Evolutionary conservation across 1,139 yeast genomes (phyloP), one percentile per base, ranked within the genome.

Genomic region (Taphrina pruni): DNA sequence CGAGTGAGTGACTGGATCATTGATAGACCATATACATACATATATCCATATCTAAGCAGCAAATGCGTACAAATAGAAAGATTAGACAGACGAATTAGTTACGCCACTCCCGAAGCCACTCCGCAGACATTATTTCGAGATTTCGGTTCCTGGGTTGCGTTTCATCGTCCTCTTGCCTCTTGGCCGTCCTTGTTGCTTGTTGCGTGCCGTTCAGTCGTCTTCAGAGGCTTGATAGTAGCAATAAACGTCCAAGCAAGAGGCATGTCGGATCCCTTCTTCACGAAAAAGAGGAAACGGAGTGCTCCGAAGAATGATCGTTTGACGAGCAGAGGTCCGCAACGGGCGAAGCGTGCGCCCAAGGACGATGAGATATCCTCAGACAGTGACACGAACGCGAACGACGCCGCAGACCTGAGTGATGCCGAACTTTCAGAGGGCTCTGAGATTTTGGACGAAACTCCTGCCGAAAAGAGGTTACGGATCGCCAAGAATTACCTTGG

Each of bases 391-490:
- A 38, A 65, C 35, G 71, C 52, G 46, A 66, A 71, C 21, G 75
- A 72, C 38, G 74, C 71, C 43, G 76, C 72, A 54, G 71, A 76
- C 48, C 78, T 76, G 52, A 71, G 70, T 20, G 76, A 73, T 20
- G 75, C 72, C 4, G 75, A 70, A 8, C 32, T 35, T 41, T 64
- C 52, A 14, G 86, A 88, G 7, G 93, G 87, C 65, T 92, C 87
- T 74, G 94, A 88, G 74, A 86, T 87, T 73, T 86, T 82, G 36
- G 84, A 83, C 39, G 99, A 94, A 78, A 87, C 86, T 66, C 96
- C 93, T 26, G 96, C 97, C 0, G 99, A 94, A 76, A 93, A 91
- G 78, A 86, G 99, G 79, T 86, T 98, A 80, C 83, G 98, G 76
- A 82, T 94, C 73, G 99, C 99, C 26, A 92, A 92, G 78, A 96